phyloP scores from a whole-genome alignment of 768 basidiomycete genomes.

The Agrocybe praecox region DNA sequence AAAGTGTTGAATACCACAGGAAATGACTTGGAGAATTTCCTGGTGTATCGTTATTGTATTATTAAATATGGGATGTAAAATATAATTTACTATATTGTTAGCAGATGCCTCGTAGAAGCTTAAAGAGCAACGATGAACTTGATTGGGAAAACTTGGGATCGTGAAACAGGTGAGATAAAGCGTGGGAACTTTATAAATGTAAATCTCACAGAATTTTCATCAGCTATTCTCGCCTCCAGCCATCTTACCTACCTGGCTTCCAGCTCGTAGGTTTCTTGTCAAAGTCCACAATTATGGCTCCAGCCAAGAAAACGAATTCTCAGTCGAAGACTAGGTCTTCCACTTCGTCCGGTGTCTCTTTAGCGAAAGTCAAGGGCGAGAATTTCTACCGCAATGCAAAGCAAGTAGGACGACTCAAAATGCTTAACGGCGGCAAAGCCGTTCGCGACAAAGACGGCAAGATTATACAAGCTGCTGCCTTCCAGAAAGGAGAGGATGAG shows the following conservation, averaged over 20 bases:
- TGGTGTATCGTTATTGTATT: too few species aligned
- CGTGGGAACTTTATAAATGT: neutral
- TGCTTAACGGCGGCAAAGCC: slow-evolving; percentile 92
- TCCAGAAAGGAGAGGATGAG: slow-evolving; percentile 94
- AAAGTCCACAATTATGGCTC: slow-evolving; percentile 35
- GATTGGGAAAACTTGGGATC: neutral
- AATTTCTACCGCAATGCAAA: slow-evolving; percentile 99
- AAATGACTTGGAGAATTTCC: too few species aligned
- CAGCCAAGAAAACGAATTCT: slow-evolving; percentile 36
- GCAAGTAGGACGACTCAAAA: slow-evolving; percentile 79
- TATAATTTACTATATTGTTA: too few species aligned
- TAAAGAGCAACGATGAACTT: too few species aligned
- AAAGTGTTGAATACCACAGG: neutral
- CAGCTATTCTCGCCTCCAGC: neutral
- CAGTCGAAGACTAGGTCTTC: slow-evolving; percentile 45
- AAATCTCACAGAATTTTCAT: slow-evolving; percentile 13
- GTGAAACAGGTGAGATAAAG: neutral
- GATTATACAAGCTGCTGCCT: slow-evolving; percentile 90
- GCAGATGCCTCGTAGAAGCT: too few species aligned
- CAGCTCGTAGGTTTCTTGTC: neutral
- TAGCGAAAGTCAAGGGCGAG: slow-evolving; percentile 86
- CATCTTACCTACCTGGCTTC: neutral
- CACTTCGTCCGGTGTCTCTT: slow-evolving; percentile 52
- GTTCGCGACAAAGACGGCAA: slow-evolving; percentile 91
- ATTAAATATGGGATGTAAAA: too few species aligned